Conservation (phyloP, 805 yeast species). For the Wickerhamomyces tratensis region DNA sequence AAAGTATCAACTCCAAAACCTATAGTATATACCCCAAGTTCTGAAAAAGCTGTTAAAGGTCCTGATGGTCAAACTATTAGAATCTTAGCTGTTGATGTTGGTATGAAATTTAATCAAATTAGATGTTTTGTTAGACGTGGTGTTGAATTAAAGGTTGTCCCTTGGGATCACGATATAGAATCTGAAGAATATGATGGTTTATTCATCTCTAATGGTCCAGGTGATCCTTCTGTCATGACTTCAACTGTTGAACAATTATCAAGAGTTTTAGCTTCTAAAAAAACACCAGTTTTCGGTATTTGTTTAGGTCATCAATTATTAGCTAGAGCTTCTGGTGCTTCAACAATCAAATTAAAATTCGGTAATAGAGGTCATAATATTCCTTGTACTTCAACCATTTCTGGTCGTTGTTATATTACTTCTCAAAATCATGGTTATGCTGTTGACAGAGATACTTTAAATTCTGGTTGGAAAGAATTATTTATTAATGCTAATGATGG, state of each 20-base stretch:
- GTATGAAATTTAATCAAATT: conserved; percentile 96
- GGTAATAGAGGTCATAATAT: conserved; percentile 99
- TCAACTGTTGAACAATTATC: conserved; percentile 54
- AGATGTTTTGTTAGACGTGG: conserved; percentile 96
- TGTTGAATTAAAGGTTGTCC: conserved; percentile 91
- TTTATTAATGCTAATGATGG: conserved; percentile 95
- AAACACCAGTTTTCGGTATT: conserved; percentile 92
- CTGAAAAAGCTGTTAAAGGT: conserved; percentile 42
- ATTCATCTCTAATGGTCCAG: conserved; percentile 97
- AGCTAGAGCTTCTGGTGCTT: conserved; percentile 93
- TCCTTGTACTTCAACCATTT: conserved; percentile 82
- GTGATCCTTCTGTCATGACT: conserved; percentile 89
- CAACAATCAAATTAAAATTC: conserved; percentile 83
- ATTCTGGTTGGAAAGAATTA: conserved; percentile 82
- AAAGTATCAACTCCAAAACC: conserved; percentile 78
- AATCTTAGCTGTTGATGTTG: conserved; percentile 90
- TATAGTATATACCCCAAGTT: conserved; percentile 62
- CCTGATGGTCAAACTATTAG: conserved; percentile 71
- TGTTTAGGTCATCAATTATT: conserved; percentile 97
- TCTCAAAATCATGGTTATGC: conserved; percentile 99
- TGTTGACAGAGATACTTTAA: conserved; percentile 72
- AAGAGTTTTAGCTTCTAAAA: conserved; percentile 48
- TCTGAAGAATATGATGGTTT: conserved; percentile 86
- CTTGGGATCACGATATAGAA: conserved; percentile 86
- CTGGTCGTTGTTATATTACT: conserved; percentile 96